Conservation (phyloP, 192 early-diverging fungal genomes). For the Entomortierella lignicola region DNA sequence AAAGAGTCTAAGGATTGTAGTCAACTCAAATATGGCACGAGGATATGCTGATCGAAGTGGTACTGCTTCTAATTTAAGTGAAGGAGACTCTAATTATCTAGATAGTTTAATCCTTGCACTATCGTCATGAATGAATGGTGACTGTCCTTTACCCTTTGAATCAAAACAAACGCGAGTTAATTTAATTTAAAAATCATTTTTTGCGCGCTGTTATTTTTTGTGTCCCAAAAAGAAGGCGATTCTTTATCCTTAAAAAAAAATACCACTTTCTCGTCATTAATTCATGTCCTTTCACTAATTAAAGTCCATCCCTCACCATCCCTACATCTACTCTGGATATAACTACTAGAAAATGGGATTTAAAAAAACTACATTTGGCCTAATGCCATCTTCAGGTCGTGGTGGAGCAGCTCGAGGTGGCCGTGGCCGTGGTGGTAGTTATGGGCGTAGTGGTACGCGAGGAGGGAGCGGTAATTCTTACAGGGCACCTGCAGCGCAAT, state of each 20-base stretch:
- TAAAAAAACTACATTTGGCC: constrained; percentile 48
- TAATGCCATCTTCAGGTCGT: constrained; percentile 40
- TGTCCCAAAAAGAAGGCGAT: too few species aligned
- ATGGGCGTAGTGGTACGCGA: constrained; percentile 29
- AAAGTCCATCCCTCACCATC: neutral
- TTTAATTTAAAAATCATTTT: neutral
- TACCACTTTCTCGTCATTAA: too few species aligned
- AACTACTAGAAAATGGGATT: constrained; percentile 20
- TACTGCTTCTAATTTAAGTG: neutral
- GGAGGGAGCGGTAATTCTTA: constrained; percentile 30
- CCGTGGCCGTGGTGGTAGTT: constrained; percentile 16
- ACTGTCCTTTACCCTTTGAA: neutral
- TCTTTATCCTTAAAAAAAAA: too few species aligned
- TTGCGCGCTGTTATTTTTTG: neutral
- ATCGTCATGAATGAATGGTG: constrained; percentile 4
- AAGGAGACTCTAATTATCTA: constrained; percentile 45
- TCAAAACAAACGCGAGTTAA: neutral
- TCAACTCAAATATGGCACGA: constrained; percentile 39
- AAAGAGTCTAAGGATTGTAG: constrained; percentile 35
- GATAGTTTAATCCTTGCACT: constrained; percentile 40
- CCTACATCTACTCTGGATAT: neutral
- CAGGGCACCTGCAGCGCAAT: constrained; percentile 31
- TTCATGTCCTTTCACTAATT: neutral
- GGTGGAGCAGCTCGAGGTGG: constrained; percentile 29
- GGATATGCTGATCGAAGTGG: constrained; percentile 13